phyloP scores from a whole-genome alignment of 805 yeast genomes.

The Candida tammaniensis region DNA sequence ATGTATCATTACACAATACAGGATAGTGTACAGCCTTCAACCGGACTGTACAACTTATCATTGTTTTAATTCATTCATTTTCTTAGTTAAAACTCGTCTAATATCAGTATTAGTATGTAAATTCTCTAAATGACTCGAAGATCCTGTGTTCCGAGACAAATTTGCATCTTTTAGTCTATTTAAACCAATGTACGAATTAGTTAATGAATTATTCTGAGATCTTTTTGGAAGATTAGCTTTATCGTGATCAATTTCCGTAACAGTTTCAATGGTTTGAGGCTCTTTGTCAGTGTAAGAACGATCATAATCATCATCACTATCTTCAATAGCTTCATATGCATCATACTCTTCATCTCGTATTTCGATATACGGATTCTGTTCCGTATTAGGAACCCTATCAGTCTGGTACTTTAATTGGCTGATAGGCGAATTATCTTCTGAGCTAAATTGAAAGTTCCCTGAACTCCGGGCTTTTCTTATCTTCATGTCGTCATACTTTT shows the following conservation, averaged over 20 bases:
- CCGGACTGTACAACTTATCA: background rate
- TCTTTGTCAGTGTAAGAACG: conserved; percentile 1
- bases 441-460: conserved; percentile 24
- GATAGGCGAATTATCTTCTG: conserved; percentile 11
- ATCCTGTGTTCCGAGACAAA: conserved; percentile 13
- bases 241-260: conserved; percentile 2
- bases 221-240: conserved; percentile 35
- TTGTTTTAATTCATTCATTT: conserved; percentile 4
- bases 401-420: conserved; percentile 14
- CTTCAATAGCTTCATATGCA: conserved; percentile 1
- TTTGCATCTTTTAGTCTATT: conserved; percentile 34
- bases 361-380: conserved; percentile 24
- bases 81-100: conserved; percentile 14
- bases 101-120: conserved; percentile 21
- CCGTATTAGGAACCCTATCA: conserved; percentile 22
- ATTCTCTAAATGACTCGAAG: background rate
- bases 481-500: conserved; percentile 1
- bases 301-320: conserved; percentile 7
- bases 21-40: too few species aligned
- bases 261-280: conserved; percentile 1
- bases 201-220: conserved; percentile 24
- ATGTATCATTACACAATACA: too few species aligned
- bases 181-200: conserved; percentile 38
- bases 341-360: background rate
- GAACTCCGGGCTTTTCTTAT: conserved; percentile 33